Conservation (phyloP, 306 rosid species). For the Fagus crenata region DNA sequence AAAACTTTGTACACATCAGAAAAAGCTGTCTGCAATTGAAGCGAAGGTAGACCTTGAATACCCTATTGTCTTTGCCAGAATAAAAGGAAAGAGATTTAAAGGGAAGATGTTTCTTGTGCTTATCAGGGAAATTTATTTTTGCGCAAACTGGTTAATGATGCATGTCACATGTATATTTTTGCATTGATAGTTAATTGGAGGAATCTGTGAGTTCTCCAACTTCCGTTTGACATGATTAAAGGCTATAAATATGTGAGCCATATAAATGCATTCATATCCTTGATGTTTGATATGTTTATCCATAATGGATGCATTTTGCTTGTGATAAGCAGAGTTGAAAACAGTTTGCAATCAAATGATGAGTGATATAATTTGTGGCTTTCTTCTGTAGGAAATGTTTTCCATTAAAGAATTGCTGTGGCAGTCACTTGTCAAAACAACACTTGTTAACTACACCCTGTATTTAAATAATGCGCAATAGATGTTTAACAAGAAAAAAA, state of each 20-base stretch:
- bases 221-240: neutral
- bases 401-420: neutral
- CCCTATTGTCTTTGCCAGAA: neutral
- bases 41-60: conserved; percentile 55
- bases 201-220: neutral
- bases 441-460: neutral
- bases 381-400: neutral
- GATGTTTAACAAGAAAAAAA: neutral
- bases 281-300: neutral
- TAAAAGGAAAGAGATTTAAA: neutral
- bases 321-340: neutral
- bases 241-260: neutral
- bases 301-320: neutral
- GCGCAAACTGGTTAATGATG: neutral
- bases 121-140: neutral
- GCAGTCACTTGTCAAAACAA: neutral
- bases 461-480: neutral
- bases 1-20: conserved; percentile 64
- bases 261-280: neutral
- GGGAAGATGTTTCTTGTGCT: neutral
- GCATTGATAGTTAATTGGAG: neutral
- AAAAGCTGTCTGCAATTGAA: conserved; percentile 64
- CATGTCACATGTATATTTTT: neutral
- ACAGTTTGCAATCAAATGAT: neutral
- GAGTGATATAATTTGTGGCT: too few relatives aligned